phyloP scores from a whole-genome alignment of 148 eudicot species.

The Rhododendron griersonianum region DNA sequence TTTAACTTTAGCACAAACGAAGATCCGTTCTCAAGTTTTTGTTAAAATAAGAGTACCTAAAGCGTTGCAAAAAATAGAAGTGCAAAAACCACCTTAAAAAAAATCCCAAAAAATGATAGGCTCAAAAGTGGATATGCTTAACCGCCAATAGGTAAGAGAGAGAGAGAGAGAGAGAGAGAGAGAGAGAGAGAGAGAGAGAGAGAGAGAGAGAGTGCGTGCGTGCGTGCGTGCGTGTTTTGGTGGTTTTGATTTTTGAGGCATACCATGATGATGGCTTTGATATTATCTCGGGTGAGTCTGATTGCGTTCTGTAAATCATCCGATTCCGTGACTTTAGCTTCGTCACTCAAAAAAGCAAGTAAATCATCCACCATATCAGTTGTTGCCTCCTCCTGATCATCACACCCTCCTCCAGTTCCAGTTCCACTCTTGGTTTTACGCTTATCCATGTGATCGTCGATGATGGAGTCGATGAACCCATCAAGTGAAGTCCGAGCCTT shows the following conservation, averaged over 20 bases:
- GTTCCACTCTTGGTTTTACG: conserved; percentile 8
- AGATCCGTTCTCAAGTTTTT: too few species aligned
- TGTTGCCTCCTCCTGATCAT: conserved; percentile 19
- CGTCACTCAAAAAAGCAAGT: conserved; percentile 63
- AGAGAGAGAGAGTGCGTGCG: background rate
- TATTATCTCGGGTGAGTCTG: conserved; percentile 68
- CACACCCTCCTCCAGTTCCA: background rate
- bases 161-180: background rate
- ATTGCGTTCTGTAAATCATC: conserved; percentile 72
- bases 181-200: background rate
- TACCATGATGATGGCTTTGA: conserved; percentile 97
- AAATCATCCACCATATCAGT: conserved; percentile 92
- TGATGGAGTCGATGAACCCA: conserved; percentile 65
- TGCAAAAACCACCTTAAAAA: background rate
- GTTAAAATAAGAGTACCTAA: too few species aligned
- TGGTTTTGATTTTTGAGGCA: background rate
- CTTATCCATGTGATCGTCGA: conserved; percentile 70
- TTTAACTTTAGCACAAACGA: too few species aligned
- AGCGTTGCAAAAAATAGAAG: too few species aligned
- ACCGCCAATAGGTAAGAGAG: background rate
- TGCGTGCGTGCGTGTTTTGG: background rate
- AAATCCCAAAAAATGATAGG: background rate
- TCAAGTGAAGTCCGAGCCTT: conserved; percentile 68
- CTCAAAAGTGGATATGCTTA: background rate
- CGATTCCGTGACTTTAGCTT: conserved; percentile 45